Conservation (phyloP, 768 basidiomycete species). For the Lentinula lateritia region DNA sequence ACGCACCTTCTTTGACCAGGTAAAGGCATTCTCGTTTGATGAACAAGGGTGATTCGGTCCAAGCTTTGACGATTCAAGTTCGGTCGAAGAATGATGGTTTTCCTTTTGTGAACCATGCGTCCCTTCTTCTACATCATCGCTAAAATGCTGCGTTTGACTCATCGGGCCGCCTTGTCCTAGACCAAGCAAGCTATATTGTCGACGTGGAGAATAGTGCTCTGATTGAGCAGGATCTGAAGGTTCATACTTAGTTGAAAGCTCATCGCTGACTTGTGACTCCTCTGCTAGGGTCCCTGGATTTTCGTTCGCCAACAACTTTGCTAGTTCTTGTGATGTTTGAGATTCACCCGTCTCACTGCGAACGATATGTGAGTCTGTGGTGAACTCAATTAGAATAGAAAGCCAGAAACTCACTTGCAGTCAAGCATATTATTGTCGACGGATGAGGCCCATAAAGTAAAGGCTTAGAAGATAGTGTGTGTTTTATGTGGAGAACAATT, state of each 20-base stretch:
- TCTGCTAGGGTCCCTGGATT: neutral
- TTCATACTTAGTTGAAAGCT: neutral
- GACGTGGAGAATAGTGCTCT: conserved; percentile 22
- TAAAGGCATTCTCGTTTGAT: neutral
- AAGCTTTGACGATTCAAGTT: neutral
- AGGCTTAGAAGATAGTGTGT: too few relatives aligned
- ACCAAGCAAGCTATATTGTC: conserved; percentile 55
- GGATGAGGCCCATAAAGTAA: neutral
- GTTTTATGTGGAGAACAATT: too few relatives aligned
- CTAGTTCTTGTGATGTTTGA: conserved; percentile 52
- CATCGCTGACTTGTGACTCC: neutral
- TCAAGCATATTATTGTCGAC: neutral
- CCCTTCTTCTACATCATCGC: conserved; percentile 16
- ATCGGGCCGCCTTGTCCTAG: conserved; percentile 31
- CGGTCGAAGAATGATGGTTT: conserved; percentile 24
- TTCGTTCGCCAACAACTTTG: conserved; percentile 32
- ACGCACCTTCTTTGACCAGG: neutral
- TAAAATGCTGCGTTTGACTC: conserved; percentile 41
- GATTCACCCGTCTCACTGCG: conserved; percentile 40
- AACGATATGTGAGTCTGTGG: neutral
- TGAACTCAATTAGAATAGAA: neutral
- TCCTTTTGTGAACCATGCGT: conserved; percentile 51
- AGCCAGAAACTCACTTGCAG: neutral
- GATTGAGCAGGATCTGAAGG: conserved; percentile 18
- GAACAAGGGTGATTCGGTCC: neutral